Conservation (phyloP, 306 rosid genomes). For the Rosa rugosa region DNA sequence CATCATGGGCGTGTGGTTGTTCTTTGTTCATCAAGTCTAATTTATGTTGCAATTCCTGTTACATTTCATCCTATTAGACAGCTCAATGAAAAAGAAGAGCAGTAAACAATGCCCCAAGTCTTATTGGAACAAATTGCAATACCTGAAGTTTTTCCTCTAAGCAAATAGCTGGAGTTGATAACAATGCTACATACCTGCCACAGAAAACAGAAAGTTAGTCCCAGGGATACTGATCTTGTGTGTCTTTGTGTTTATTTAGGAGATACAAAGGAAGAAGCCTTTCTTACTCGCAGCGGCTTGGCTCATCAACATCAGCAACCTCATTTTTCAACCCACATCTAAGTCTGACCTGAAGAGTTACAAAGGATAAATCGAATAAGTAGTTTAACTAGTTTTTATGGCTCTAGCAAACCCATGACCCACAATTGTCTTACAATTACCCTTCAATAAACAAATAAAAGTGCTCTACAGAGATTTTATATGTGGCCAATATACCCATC, state of each 20-base stretch:
- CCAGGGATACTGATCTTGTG: neutral
- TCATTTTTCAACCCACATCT: conserved; percentile 86
- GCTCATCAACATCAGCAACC: conserved; percentile 90
- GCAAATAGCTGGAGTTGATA: conserved; percentile 84
- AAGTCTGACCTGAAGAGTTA: conserved; percentile 66
- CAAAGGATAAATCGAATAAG: neutral
- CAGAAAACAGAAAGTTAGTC: neutral
- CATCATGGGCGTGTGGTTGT: conserved; percentile 68
- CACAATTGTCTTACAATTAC: conserved; percentile 13
- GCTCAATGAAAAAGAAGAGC: neutral
- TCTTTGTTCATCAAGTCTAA: conserved; percentile 66
- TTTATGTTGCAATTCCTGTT: conserved; percentile 81
- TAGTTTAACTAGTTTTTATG: neutral
- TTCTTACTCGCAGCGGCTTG: conserved; percentile 98
- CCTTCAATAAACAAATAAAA: neutral
- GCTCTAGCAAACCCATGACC: conserved; percentile 13
- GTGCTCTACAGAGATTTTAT: neutral
- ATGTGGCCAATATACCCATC: neutral
- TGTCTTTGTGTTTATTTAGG: neutral
- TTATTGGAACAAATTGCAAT: conserved; percentile 3
- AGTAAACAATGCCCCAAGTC: conserved; percentile 1
- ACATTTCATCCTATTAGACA: conserved; percentile 31
- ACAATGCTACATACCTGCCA: conserved; percentile 80
- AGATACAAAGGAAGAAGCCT: conserved; percentile 12
- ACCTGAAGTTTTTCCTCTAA: conserved; percentile 87